phyloP scores from a whole-genome alignment of 2,329 filamentous ascomycete species.

The Ophiostoma angusticollis region DNA sequence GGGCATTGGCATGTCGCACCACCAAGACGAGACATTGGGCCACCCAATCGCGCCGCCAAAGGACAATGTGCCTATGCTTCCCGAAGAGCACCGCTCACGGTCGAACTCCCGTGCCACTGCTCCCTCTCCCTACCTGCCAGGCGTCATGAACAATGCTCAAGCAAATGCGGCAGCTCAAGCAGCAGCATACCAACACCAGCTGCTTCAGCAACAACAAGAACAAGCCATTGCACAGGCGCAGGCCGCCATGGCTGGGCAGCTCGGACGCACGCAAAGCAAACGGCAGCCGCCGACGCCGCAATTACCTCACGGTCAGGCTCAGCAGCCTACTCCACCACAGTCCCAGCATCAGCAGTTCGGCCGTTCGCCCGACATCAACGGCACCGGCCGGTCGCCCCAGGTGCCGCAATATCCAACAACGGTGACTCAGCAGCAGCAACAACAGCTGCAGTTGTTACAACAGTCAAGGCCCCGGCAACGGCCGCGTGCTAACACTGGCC shows the following conservation, averaged over 20 bases:
- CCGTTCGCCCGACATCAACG: conserved; percentile 24
- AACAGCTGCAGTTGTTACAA: conserved; percentile 15
- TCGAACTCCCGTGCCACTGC: conserved; percentile 54
- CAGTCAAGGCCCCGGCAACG: conserved; percentile 59
- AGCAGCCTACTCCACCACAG: conserved; percentile 36
- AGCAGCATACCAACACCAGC: conserved; percentile 44
- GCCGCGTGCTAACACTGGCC: conserved; percentile 61
- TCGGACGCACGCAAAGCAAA: conserved; percentile 64
- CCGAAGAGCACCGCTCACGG: conserved; percentile 54
- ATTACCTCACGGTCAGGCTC: conserved; percentile 16
- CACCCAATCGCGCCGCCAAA: conserved; percentile 31
- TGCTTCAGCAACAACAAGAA: conserved; percentile 73
- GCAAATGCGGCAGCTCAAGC: conserved; percentile 16
- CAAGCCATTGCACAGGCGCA: conserved; percentile 71
- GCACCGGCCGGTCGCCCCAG: conserved; percentile 25
- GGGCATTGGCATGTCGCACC: conserved; percentile 47
- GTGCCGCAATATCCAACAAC: conserved; percentile 17
- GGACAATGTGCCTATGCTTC: conserved; percentile 46
- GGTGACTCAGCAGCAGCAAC: conserved; percentile 9
- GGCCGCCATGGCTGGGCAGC: conserved; percentile 57
- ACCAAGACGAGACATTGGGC: conserved; percentile 36
- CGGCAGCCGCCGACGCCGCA: conserved; percentile 37
- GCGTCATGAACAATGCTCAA: neutral
- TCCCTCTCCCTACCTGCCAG: conserved; percentile 36
- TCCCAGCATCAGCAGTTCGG: conserved; percentile 38